A percentile compares a stretch with the other conserved stretches of the same genome.
phyloP scores from a whole-genome alignment of 78 protist genomes.

The Cavenderia fasciculata region DNA sequence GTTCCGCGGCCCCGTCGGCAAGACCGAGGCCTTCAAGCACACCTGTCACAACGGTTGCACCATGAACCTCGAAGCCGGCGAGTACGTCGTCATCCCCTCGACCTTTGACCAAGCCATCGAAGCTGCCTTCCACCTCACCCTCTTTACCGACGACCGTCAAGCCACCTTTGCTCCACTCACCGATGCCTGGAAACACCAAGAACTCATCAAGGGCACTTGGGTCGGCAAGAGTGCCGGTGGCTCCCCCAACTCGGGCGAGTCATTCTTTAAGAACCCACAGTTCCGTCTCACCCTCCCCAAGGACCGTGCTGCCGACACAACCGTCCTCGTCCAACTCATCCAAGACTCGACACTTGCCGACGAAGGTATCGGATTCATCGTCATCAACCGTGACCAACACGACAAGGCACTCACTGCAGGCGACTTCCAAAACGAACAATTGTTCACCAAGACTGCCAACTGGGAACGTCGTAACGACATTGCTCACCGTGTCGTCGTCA shows the following conservation, averaged over 20 bases:
- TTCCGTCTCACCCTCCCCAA: conserved; percentile 43
- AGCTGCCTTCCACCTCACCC: conserved; percentile 69
- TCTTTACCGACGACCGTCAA: conserved; percentile 59
- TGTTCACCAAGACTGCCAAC: conserved; percentile 51
- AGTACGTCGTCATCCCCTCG: conserved; percentile 64
- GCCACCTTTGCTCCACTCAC: conserved; percentile 45
- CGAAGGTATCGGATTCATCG: conserved; percentile 72
- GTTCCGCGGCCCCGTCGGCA: conserved; percentile 41
- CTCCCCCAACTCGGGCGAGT: conserved; percentile 35
- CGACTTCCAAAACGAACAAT: conserved; percentile 57
- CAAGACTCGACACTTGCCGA: conserved; percentile 71
- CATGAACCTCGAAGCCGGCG: conserved; percentile 38
- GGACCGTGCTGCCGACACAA: background rate
- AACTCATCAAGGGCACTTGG: conserved; percentile 71
- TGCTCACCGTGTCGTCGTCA: conserved; percentile 12
- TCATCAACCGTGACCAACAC: conserved; percentile 48
- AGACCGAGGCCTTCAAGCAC: conserved; percentile 64
- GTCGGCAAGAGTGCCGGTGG: conserved; percentile 75
- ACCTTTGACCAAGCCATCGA: conserved; percentile 58
- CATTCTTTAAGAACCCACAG: conserved; percentile 70
- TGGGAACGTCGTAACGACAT: conserved; percentile 76
- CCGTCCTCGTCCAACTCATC: conserved; percentile 39
- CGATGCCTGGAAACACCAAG: conserved; percentile 19
- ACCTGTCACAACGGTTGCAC: conserved; percentile 44
- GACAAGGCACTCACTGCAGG: conserved; percentile 20